Base-by-base conservation (phyloP, 116 monocot species). In the Cymodocea nodosa region DNA sequence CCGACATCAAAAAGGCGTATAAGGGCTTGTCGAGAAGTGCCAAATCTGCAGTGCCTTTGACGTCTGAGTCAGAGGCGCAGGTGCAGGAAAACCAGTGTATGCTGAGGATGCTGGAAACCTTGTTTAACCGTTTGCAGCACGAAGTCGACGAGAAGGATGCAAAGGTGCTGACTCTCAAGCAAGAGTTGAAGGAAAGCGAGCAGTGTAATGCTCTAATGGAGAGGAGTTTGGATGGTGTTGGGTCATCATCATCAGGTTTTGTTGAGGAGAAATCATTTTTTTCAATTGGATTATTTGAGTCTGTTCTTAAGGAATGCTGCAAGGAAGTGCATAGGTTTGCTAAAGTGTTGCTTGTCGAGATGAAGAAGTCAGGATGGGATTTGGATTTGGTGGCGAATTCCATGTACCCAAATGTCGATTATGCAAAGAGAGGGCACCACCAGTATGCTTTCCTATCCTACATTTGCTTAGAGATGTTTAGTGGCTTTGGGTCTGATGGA, bases 81-180 rank as follows among this genome's bases (percentile, higher is more conserved):
- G 97, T 91, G n/a, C 80, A 75, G 71, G 97, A 91, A 72, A 97
- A 97, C 77, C 97, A 97, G 83, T 76, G 66, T 54, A 76, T 84
- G 18, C 82, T 97, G 15, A 81, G 97, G 15, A 68, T 76, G 59
- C 85, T 85, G 65, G 85, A 91, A 69, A 69, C 76, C 10, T 77
- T 87, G 49, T 76, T 82, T 65, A 88, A 91, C 61, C 78, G 82
- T 10, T 75, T 97, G 56, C 84, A 97, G 71, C 24, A 73, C 30
- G 97, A 85, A 17, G 73, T 88, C 70, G 97, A 97, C 59, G 30
- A 63, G 50, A 87, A 85, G 82, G 95, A 95, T 52, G 70, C 63
- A 2, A 87, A 80, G 70, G 76, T 80, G 15, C 59, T 70, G 7
- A 76, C 51, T 3, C 75, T 90, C 24, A 76, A 58, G 56, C 39